These are phyloP conservation scores for Vanderwaltozyma yarrowii DNA, from an alignment of 805 yeast species.

Conservation along the genomic window DNA sequence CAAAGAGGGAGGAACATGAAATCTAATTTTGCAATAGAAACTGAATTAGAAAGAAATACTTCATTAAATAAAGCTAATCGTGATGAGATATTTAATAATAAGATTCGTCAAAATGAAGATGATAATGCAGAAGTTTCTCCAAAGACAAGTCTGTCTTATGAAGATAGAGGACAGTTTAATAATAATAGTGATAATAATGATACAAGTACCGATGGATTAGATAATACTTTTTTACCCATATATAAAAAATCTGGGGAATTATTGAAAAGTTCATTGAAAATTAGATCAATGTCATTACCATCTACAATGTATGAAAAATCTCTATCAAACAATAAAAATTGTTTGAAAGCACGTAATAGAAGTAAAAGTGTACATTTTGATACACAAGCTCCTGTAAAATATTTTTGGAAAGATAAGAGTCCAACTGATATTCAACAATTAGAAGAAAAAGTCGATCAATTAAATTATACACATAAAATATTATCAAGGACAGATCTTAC, in stretches of 20 bases:
- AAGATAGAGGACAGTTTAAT: neutral
- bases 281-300: constrained; percentile 37
- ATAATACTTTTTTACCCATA: constrained; percentile 24
- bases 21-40: constrained; percentile 8
- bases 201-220: neutral
- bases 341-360: constrained; percentile 16
- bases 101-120: neutral
- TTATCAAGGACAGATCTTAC: neutral
- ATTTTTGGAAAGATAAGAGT: constrained; percentile 60
- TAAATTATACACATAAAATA: neutral
- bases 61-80: constrained; percentile 9
- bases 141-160: neutral
- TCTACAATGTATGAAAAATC: constrained; percentile 8
- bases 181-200: no score
- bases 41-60: constrained; percentile 16
- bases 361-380: constrained; percentile 78
- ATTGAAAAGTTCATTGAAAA: constrained; percentile 29
- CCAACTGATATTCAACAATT: constrained; percentile 54
- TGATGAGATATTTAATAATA: neutral
- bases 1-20: constrained; percentile 10
- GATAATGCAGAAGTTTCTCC: constrained; percentile 1
- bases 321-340: neutral
- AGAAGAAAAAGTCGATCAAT: constrained; percentile 10
- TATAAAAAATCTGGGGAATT: constrained; percentile 81
- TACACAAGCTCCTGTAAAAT: constrained; percentile 54